Conservation (phyloP, 345 rosid genomes). For the Orychophragmus violaceus region DNA sequence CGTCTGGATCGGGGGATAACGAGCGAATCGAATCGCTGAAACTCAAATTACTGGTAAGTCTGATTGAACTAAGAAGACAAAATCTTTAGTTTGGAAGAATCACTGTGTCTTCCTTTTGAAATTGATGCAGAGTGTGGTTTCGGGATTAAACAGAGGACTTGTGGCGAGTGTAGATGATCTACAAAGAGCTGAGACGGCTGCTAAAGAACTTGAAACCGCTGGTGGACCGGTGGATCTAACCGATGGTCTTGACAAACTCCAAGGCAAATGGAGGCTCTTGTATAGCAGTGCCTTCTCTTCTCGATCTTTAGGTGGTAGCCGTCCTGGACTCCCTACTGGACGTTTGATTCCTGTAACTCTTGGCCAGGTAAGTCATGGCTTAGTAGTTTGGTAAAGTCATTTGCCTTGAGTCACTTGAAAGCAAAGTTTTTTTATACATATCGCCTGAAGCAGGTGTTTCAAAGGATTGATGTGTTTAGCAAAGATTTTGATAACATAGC, state of each 20-base stretch:
- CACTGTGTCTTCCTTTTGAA: too few relatives aligned
- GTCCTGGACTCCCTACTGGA: conserved; percentile 90
- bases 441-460: conserved; percentile 54
- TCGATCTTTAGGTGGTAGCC: conserved; percentile 79
- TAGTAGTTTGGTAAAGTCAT: too few relatives aligned
- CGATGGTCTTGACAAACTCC: conserved; percentile 49
- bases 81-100: not conserved
- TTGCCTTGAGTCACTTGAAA: not conserved
- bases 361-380: conserved; percentile 52
- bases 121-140: conserved; percentile 53
- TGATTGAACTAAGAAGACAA: not conserved
- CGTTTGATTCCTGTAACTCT: conserved; percentile 85
- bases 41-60: conserved; percentile 56
- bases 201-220: conserved; percentile 66
- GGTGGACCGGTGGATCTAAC: conserved; percentile 65
- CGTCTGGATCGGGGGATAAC: conserved; percentile 28
- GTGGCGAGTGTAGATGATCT: conserved; percentile 62
- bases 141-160: conserved; percentile 86
- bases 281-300: conserved; percentile 96
- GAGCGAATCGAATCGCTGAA: conserved; percentile 35
- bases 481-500: conserved; percentile 86
- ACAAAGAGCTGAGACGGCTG: conserved; percentile 57
- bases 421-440: not conserved
- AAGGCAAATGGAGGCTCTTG: conserved; percentile 82
- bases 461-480: conserved; percentile 74